Evolutionary conservation across 75 land plant genomes (phyloP), one percentile per base, ranked within the genome.

Genomic region (Ceratopteris richardii): DNA sequence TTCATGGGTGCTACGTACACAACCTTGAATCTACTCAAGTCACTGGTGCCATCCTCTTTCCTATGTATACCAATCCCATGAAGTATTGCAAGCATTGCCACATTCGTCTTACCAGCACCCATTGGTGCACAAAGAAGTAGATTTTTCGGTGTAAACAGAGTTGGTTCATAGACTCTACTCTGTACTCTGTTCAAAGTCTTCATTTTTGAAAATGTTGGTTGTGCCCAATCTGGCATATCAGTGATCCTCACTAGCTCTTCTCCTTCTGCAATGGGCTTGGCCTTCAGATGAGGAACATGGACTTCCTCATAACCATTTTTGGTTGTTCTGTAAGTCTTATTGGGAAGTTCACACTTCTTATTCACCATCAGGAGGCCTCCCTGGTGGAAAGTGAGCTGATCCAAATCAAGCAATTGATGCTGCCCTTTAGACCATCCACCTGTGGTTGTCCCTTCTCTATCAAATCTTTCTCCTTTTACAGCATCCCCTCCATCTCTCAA

Each of bases 1-100:
- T 88, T 93, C 98, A 93, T 93, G 0, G 98, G 98, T 17, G 98
- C 98, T 16, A 93, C 88, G 74, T 93, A n/a, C n/a, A n/a, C n/a
- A n/a, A n/a, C n/a, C n/a, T n/a, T n/a, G n/a, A n/a, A n/a, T n/a
- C n/a, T n/a, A n/a, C n/a, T n/a, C n/a, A n/a, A n/a, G n/a, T n/a
- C n/a, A n/a, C n/a, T n/a, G n/a, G n/a, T n/a, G n/a, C n/a, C n/a
- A n/a, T n/a, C n/a, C n/a, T n/a, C n/a, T n/a, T n/a, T n/a, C n/a
- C n/a, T n/a, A n/a, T n/a, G n/a, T n/a, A n/a, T n/a, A n/a, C n/a
- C n/a, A n/a, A n/a, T n/a, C n/a, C n/a, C n/a, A n/a, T n/a, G n/a
- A n/a, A n/a, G n/a, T n/a, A n/a, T n/a, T n/a, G n/a, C n/a, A n/a
- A n/a, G n/a, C n/a, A n/a, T n/a, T n/a, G n/a, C n/a, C n/a, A n/a